Percentiles rank a stretch among this genome's conserved stretches.
phyloP scores from a whole-genome alignment of 306 rosid species.

The Mucuna pruriens region DNA sequence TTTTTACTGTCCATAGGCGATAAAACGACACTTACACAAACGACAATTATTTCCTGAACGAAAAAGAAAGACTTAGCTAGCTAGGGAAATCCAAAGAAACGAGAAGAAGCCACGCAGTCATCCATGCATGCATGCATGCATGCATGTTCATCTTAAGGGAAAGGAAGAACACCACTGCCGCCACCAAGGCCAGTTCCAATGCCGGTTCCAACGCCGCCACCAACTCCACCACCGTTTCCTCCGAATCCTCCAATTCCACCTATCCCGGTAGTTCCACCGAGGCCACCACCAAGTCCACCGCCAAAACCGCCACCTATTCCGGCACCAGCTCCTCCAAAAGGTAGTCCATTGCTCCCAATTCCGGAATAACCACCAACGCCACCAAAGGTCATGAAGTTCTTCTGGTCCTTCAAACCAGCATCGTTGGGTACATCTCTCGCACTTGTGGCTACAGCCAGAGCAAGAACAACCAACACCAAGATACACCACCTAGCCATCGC shows the following conservation, averaged over 20 bases:
- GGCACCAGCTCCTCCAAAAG: conserved; percentile 72
- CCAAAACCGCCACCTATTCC: conserved; percentile 55
- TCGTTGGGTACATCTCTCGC: conserved; percentile 54
- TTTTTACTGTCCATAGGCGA: not conserved
- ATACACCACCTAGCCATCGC: conserved; percentile 53
- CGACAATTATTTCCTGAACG: conserved; percentile 12
- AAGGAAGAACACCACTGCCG: conserved; percentile 54
- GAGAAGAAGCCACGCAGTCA: not conserved
- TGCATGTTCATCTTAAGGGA: conserved; percentile 46
- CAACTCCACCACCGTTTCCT: conserved; percentile 45
- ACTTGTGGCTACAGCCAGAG: conserved; percentile 52
- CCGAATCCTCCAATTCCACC: conserved; percentile 52
- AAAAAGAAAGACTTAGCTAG: not conserved
- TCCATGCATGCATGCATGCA: not conserved
- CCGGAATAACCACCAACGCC: conserved; percentile 82
- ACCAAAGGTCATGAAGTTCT: conserved; percentile 66
- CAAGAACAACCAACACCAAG: conserved; percentile 50
- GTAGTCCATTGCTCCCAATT: conserved; percentile 73
- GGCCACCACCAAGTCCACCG: conserved; percentile 42
- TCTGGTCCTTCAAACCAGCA: conserved; percentile 80
- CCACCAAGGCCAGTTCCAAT: conserved; percentile 43
- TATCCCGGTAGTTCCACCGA: conserved; percentile 34
- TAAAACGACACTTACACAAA: not conserved
- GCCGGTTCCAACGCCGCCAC: conserved; percentile 39
- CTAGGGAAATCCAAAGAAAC: not conserved